Evolutionary conservation across 2,329 filamentous ascomycete genomes (phyloP).

Genomic region (Xylariales sp.): DNA sequence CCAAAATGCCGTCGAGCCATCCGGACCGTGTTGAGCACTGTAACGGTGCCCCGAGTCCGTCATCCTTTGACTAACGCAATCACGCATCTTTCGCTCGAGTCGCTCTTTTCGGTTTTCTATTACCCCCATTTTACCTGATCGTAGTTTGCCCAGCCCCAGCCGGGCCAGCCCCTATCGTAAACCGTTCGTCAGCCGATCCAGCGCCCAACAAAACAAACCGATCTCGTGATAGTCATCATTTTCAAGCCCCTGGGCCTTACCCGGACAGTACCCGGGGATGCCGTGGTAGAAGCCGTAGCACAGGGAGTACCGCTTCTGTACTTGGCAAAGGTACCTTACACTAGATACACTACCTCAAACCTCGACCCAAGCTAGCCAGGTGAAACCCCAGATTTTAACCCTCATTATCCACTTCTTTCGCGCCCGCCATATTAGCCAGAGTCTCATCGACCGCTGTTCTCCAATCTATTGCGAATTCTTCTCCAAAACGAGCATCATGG

Average conservation of each 20-base stretch:
- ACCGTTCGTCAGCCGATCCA: conserved; percentile 47
- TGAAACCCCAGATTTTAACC: conserved; percentile 37
- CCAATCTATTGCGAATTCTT: conserved; percentile 32
- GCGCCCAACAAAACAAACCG: conserved; percentile 43
- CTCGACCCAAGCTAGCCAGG: conserved; percentile 4
- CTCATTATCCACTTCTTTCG: conserved; percentile 19
- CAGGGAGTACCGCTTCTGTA: conserved; percentile 8
- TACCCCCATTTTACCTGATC: conserved; percentile 53
- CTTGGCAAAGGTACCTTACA: not conserved
- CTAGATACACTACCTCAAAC: no score
- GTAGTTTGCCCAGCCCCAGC: conserved; percentile 42
- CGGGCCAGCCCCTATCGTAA: conserved; percentile 33
- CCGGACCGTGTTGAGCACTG: conserved; percentile 36
- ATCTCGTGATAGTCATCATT: conserved; percentile 46
- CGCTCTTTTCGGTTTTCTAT: conserved; percentile 41
- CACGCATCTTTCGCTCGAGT: conserved; percentile 25
- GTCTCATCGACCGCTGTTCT: conserved; percentile 13
- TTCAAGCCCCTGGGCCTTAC: conserved; percentile 35
- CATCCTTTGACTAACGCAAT: conserved; percentile 40
- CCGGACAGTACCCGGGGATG: conserved; percentile 34
- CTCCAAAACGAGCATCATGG: conserved; percentile 30
- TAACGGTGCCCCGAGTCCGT: conserved; percentile 31
- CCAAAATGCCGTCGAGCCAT: conserved; percentile 28
- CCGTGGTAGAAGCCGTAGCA: conserved; percentile 7
- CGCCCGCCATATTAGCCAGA: conserved; percentile 21